Evolutionary conservation across 352 stramenopile species (phyloP).

Genomic region (Phytopythium kandeliae): DNA sequence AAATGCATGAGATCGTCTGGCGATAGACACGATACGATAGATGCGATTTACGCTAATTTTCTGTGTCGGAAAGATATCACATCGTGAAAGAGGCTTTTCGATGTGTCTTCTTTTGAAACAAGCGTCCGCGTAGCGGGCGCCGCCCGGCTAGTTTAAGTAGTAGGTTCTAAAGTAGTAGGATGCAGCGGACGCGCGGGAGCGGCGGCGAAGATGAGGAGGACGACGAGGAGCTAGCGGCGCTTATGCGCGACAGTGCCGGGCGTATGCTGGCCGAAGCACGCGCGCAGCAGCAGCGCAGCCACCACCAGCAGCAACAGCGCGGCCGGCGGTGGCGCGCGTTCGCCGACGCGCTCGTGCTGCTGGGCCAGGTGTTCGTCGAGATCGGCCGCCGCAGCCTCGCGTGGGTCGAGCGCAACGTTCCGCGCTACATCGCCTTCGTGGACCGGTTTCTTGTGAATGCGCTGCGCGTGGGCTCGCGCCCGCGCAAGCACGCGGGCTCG

Average conservation of each 20-base stretch:
- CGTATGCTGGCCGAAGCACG: constrained; percentile 13
- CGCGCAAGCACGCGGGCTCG: constrained; percentile 26
- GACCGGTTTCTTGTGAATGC: constrained; percentile 43
- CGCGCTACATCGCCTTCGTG: constrained; percentile 39
- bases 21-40: no score
- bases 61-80: no score
- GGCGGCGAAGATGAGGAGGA: constrained; percentile 25
- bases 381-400: constrained; percentile 34
- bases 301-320: constrained; percentile 5
- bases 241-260: constrained; percentile 35
- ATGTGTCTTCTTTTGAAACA: no score
- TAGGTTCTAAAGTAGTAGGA: no score
- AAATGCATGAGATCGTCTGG: no score
- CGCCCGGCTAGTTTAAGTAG: no score
- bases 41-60: no score
- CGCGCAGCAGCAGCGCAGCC: constrained; percentile 1
- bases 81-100: no score
- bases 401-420: constrained; percentile 38
- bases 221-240: constrained; percentile 32
- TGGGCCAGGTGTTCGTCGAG: constrained; percentile 44
- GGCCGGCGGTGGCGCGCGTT: constrained; percentile 36
- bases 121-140: no score
- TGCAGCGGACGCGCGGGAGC: constrained; percentile 8
- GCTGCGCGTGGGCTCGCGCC: constrained; percentile 31
- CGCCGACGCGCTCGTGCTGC: constrained; percentile 30